These are phyloP conservation scores for Russula virescens DNA, from an alignment of 768 basidiomycete species.

Conservation along the genomic window DNA sequence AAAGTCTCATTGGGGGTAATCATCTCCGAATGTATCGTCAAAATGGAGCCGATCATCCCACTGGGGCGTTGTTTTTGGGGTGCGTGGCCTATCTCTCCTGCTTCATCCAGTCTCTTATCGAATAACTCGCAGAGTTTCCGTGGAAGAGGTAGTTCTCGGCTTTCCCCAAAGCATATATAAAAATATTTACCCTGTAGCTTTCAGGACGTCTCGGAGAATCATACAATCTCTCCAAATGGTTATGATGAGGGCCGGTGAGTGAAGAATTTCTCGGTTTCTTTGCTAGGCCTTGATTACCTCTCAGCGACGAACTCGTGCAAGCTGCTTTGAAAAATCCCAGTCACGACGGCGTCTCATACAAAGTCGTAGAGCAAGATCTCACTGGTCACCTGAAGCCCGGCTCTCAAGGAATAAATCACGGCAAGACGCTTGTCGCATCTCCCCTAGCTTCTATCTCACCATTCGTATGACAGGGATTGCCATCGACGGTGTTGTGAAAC, in stretches of 20 bases:
- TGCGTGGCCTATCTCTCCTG: conserved; percentile 29
- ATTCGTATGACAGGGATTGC: conserved; percentile 33
- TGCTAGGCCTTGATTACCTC: not conserved
- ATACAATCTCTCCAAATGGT: conserved; percentile 43
- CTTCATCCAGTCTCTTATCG: not conserved
- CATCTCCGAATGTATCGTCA: conserved; percentile 52
- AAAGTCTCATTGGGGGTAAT: conserved; percentile 42
- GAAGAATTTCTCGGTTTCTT: not conserved
- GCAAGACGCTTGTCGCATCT: conserved; percentile 26
- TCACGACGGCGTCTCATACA: conserved; percentile 41
- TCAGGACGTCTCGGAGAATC: conserved; percentile 33
- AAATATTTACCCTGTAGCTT: no score
- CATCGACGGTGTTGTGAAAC: conserved; percentile 36
- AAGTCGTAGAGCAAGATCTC: conserved; percentile 39
- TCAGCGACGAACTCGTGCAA: conserved; percentile 37
- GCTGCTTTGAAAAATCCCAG: conserved; percentile 35
- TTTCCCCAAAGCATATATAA: no score
- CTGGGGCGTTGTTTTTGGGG: conserved; percentile 53
- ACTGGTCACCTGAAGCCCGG: conserved; percentile 50
- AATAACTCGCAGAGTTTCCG: conserved; percentile 36
- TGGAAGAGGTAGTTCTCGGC: conserved; percentile 39
- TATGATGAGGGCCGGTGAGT: conserved; percentile 44
- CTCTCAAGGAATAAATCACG: conserved; percentile 40
- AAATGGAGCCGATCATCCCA: conserved; percentile 48
- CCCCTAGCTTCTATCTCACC: not conserved